A percentile compares a stretch with the other conserved stretches of the same genome.
phyloP scores from a whole-genome alignment of 2,329 filamentous ascomycete genomes.

The Scedosporium dehoogii region DNA sequence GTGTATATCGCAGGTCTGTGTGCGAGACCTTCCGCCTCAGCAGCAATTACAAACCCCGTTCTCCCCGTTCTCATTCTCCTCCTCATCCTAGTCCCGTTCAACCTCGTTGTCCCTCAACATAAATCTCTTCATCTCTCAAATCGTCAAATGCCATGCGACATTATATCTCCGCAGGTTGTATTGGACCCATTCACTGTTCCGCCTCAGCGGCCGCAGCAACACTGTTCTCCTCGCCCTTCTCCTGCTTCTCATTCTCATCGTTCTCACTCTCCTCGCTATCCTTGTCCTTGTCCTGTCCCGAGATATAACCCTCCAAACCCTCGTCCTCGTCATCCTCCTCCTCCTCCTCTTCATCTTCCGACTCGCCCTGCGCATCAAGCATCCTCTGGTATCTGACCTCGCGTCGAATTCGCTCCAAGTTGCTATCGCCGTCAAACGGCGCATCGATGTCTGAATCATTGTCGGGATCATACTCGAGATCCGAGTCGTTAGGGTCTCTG shows the following conservation, averaged over 20 bases:
- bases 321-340: not conserved
- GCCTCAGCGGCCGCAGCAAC: too few species aligned
- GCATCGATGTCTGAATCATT: slow-evolving; percentile 3
- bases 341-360: not conserved
- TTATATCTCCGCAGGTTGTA: too few species aligned
- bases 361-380: not conserved
- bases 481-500: slow-evolving; percentile 3
- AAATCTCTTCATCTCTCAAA: too few species aligned
- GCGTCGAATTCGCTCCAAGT: not conserved
- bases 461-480: slow-evolving; percentile 1
- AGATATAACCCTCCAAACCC: not conserved
- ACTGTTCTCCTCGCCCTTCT: not conserved
- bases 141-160: too few species aligned
- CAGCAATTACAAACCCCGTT: too few species aligned
- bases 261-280: not conserved
- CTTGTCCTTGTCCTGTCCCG: not conserved
- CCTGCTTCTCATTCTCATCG: not conserved
- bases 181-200: too few species aligned
- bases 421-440: not conserved
- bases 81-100: too few species aligned
- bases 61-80: too few species aligned
- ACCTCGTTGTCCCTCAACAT: too few species aligned
- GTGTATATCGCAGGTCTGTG: too few species aligned
- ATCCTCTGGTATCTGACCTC: not conserved
- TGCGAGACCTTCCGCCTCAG: too few species aligned